Evolutionary conservation across 805 yeast genomes (phyloP), one percentile per base, ranked within the genome.

Genomic region (Lipomyces orientalis): DNA sequence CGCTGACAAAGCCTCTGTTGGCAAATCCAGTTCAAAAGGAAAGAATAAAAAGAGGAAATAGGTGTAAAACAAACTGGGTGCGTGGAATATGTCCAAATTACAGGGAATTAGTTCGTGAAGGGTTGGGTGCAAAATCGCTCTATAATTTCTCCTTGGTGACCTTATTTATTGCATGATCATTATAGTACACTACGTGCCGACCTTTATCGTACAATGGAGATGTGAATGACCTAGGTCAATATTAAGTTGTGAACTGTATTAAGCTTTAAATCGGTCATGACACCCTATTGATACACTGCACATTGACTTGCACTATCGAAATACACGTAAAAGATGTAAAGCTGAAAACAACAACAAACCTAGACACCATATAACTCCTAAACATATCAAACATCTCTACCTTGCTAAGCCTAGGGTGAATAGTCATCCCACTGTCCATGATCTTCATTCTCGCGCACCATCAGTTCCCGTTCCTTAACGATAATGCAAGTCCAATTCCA

Each of bases 401-500:
- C 43, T 43, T 19, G 49, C 49, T 43, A n/a, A 43, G 5, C 2
- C 49, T 16, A 43, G 22, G 22, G n/a, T n/a, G 55, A 52, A 31
- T 52, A 52, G 55, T 22, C 55, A 25, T 52, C 55, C 29, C 19
- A 52, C 8, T 31, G 14, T 10, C 33, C 31, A n/a, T 19, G 14
- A 25, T 52, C 55, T 25, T 52, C 34, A 16, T 8, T 8, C 29
- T 25, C 55, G 14, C 29, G 55, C 31, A 61, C 46, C 51, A 65
- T 61, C 12, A 60, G n/a, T 46, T 68, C 65, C 31, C 16, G 60
- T 61, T 65, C 61, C 55, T 68, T 68, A 22, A 66, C 55, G 19
- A 62, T 12, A 31, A 51, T 33, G 57, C 71, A 68, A 9, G 69
- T 55, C 71, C 71, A 68, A 37, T 68, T 68, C 71, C 71, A 68